Conservation (phyloP, 495 filamentous ascomycete species). For the Extremus antarcticus region DNA sequence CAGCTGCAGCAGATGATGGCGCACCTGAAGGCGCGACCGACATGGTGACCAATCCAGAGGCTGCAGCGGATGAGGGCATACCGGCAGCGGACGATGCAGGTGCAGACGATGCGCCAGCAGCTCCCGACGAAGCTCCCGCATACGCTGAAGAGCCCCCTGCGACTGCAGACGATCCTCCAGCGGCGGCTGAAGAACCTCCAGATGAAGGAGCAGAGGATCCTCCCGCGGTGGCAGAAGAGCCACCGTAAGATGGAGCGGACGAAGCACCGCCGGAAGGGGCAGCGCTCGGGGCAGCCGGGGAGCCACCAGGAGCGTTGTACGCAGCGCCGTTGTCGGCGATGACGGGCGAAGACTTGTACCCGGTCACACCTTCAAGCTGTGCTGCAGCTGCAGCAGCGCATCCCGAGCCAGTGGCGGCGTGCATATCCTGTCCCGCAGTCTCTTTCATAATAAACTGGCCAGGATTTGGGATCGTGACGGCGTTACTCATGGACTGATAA, state of each 20-base stretch:
- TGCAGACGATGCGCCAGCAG: neutral
- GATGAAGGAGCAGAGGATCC: neutral
- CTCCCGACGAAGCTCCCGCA: neutral
- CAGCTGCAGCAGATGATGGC: neutral
- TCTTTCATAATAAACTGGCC: conserved; percentile 1
- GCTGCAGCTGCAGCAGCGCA: conserved; percentile 1
- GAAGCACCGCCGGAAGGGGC: conserved; percentile 2
- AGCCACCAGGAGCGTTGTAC: neutral
- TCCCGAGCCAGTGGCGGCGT: neutral
- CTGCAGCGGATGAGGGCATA: neutral
- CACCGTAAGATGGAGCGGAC: neutral
- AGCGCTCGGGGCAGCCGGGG: neutral
- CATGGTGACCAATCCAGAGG: neutral
- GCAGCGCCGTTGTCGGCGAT: neutral
- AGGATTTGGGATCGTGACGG: conserved; percentile 5
- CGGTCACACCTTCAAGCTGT: neutral
- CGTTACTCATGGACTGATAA: neutral
- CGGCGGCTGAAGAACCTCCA: neutral
- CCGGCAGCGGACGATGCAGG: neutral
- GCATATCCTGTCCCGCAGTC: neutral
- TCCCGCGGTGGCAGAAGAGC: neutral
- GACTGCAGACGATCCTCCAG: neutral
- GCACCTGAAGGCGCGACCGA: neutral
- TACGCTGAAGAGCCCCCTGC: neutral
- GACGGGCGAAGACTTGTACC: neutral